Conservation (phyloP, 371 early-diverging fungal genomes). For the Chytridiales sp. region DNA sequence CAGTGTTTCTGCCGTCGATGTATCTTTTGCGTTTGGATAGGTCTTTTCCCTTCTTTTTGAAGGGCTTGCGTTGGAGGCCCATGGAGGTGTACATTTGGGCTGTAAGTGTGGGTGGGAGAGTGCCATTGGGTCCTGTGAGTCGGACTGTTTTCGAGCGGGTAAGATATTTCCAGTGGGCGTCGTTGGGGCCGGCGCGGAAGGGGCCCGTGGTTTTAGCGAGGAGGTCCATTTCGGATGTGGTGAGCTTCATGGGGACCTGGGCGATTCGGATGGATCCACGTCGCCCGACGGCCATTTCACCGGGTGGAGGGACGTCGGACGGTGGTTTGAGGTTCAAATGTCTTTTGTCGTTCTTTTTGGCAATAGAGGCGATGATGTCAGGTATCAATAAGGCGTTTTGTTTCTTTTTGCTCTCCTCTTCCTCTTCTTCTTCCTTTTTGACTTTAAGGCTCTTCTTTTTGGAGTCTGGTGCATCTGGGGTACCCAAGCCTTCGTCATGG, state of each 20-base stretch:
- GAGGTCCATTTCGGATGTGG: slow-evolving; percentile 34
- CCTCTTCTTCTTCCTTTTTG: too few relatives aligned
- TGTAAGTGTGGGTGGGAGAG: slow-evolving; percentile 13
- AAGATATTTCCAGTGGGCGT: slow-evolving; percentile 33
- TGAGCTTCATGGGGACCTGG: slow-evolving; percentile 22
- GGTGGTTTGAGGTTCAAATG: neutral
- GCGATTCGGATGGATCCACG: slow-evolving; percentile 26
- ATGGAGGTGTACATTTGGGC: slow-evolving; percentile 5
- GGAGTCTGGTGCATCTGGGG: too few relatives aligned
- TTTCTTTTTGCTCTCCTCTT: too few relatives aligned
- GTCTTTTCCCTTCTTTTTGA: slow-evolving; percentile 11
- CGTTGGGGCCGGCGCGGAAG: slow-evolving; percentile 28
- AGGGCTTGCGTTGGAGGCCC: too few relatives aligned
- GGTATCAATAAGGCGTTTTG: too few relatives aligned
- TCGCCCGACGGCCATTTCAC: slow-evolving; percentile 20
- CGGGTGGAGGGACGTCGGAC: neutral
- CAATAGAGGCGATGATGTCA: neutral
- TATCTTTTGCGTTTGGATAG: neutral
- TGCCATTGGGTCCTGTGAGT: slow-evolving; percentile 15
- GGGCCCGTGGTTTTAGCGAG: slow-evolving; percentile 30
- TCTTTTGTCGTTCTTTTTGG: neutral
- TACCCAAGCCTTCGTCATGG: too few relatives aligned
- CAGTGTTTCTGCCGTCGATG: neutral
- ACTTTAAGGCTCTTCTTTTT: too few relatives aligned
- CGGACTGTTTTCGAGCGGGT: slow-evolving; percentile 12